Percentiles rank a stretch among this genome's conserved stretches.
Conservation (phyloP, 164 flowering plant genomes). For the grape (Vitis vinifera) region DNA sequence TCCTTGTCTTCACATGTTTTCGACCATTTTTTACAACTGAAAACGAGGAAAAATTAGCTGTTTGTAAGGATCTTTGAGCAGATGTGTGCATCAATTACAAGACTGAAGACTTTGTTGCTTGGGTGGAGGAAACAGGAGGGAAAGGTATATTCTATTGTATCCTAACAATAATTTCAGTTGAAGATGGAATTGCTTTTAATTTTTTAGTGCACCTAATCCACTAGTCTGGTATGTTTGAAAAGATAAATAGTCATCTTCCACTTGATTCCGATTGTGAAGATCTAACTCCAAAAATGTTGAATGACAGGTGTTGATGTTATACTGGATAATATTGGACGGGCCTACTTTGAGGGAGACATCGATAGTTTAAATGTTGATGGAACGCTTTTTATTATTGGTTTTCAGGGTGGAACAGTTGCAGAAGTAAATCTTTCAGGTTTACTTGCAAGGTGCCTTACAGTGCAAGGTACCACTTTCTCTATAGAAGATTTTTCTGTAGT, state of each 20-base stretch:
- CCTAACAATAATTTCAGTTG: no score
- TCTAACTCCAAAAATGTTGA: no score
- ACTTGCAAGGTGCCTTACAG: slow-evolving; percentile 78
- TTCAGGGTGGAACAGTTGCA: slow-evolving; percentile 62
- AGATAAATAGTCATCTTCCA: no score
- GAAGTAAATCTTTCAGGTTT: slow-evolving; percentile 55
- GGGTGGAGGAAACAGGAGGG: slow-evolving; percentile 47
- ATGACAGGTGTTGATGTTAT: slow-evolving; percentile 85
- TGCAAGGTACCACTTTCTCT: slow-evolving; percentile 58
- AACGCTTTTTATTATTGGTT: slow-evolving; percentile 82
- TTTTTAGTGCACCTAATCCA: neutral
- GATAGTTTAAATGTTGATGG: slow-evolving; percentile 78
- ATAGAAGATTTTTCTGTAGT: no score
- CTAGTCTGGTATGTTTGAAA: no score
- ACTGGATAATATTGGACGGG: slow-evolving; percentile 74
- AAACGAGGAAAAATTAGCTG: no score
- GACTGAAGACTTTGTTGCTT: no score
- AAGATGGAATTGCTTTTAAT: slow-evolving; percentile 2
- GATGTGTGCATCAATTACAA: no score
- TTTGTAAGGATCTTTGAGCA: no score
- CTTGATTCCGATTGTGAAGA: no score
- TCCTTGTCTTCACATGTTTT: no score
- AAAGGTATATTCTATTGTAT: slow-evolving; percentile 48
- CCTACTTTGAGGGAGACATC: slow-evolving; percentile 74
- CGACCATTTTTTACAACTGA: rapidly evolving